Evolutionary conservation across 768 basidiomycete genomes (phyloP).

Genomic region (Amanita molliuscula): DNA sequence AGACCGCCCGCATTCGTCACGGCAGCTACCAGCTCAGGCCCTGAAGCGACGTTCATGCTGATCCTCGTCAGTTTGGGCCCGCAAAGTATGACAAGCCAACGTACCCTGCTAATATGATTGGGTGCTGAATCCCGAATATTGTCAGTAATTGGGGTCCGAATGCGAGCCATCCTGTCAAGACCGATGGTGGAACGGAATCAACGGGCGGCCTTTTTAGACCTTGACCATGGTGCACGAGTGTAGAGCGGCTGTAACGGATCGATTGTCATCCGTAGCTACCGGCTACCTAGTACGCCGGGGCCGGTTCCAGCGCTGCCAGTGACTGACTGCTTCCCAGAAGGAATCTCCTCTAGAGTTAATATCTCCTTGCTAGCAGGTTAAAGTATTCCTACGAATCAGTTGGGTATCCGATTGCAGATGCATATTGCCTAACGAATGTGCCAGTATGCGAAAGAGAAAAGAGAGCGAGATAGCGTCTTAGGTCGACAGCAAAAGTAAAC

Average conservation of each 20-base stretch:
- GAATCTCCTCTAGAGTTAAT: too few species aligned
- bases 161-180: conserved; percentile 37
- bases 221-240: neutral
- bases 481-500: neutral
- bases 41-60: conserved; percentile 40
- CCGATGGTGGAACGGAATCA: too few species aligned
- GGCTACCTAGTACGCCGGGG: too few species aligned
- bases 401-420: neutral
- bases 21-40: conserved; percentile 81
- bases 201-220: too few species aligned
- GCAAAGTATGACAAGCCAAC: conserved; percentile 7
- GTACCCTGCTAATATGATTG: conserved; percentile 73
- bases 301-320: too few species aligned
- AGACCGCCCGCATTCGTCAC: conserved; percentile 92
- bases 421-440: neutral
- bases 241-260: too few species aligned
- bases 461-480: neutral
- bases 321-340: too few species aligned
- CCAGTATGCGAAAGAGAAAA: neutral
- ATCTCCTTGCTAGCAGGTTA: neutral
- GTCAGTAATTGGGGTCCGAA: conserved; percentile 82
- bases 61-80: neutral
- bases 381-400: neutral
- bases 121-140: conserved; percentile 83
- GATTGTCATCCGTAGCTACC: too few species aligned